phyloP scores from a whole-genome alignment of 2,329 filamentous ascomycete species.

The Fusarium anthophilum region DNA sequence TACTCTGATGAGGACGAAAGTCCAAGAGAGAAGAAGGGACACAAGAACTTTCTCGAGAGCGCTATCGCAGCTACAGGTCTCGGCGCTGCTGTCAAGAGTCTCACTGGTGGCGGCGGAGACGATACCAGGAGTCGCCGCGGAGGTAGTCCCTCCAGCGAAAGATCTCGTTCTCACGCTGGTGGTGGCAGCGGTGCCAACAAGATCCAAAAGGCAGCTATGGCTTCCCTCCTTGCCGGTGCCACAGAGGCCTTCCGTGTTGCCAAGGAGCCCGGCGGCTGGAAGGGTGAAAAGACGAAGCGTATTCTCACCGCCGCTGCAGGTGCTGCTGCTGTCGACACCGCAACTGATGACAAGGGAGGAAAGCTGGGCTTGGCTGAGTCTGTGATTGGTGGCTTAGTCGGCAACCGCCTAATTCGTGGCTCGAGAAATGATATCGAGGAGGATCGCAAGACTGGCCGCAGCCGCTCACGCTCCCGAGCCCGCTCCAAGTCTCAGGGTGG shows the following conservation, averaged over 20 bases:
- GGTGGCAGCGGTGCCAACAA: slow-evolving; percentile 63
- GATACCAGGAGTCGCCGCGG: slow-evolving; percentile 62
- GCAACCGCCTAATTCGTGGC: slow-evolving; percentile 87
- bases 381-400: slow-evolving; percentile 86
- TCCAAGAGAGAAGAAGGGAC: slow-evolving; percentile 65
- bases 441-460: slow-evolving; percentile 68
- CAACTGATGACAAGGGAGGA: slow-evolving; percentile 76
- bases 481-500: slow-evolving; percentile 62
- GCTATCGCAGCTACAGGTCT: slow-evolving; percentile 70
- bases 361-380: slow-evolving; percentile 88
- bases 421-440: slow-evolving; percentile 72
- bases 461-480: slow-evolving; percentile 74
- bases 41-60: slow-evolving; percentile 72
- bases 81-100: slow-evolving; percentile 68
- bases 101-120: slow-evolving; percentile 60
- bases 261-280: slow-evolving; percentile 89
- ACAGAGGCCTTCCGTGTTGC: slow-evolving; percentile 91
- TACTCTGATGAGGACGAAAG: slow-evolving; percentile 67
- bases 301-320: slow-evolving; percentile 87
- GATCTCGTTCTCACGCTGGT: slow-evolving; percentile 63
- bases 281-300: slow-evolving; percentile 89
- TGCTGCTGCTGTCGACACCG: slow-evolving; percentile 86
- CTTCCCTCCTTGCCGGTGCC: slow-evolving; percentile 87
- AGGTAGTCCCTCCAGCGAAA: slow-evolving; percentile 55
- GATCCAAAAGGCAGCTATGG: slow-evolving; percentile 88